phyloP scores from a whole-genome alignment of 805 yeast species.

The Spathaspora boniae region DNA sequence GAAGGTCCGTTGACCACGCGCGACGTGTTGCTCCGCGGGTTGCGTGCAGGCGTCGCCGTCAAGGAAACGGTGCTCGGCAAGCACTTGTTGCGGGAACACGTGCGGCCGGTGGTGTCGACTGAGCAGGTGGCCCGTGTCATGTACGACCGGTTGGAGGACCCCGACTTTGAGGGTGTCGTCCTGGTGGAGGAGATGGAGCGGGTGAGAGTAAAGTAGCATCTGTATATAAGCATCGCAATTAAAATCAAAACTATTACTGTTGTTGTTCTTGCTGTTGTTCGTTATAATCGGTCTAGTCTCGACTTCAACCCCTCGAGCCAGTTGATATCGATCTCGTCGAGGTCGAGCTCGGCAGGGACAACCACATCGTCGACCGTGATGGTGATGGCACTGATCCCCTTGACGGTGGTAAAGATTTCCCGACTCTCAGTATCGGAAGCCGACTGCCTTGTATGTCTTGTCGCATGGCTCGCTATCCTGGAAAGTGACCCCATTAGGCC shows the following conservation, averaged over 20 bases:
- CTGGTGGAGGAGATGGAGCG: slow-evolving; percentile 15
- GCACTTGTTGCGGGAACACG: slow-evolving; percentile 38
- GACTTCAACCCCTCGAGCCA: slow-evolving; percentile 23
- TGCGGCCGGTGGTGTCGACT: slow-evolving; percentile 64
- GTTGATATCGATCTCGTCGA: slow-evolving; percentile 24
- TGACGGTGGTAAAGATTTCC: slow-evolving; percentile 13
- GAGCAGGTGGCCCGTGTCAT: slow-evolving; percentile 63
- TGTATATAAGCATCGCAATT: background rate
- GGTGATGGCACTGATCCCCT: slow-evolving; percentile 14
- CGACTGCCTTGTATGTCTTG: background rate
- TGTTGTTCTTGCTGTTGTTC: slow-evolving; percentile 3
- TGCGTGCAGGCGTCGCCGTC: slow-evolving; percentile 42
- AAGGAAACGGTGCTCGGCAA: slow-evolving; percentile 42
- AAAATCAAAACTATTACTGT: background rate
- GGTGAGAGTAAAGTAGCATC: background rate
- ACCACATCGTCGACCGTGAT: slow-evolving; percentile 14
- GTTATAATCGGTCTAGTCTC: slow-evolving; percentile 9
- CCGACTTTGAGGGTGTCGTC: slow-evolving; percentile 11
- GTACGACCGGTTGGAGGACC: slow-evolving; percentile 48
- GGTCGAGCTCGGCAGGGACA: slow-evolving; percentile 21
- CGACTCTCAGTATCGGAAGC: slow-evolving; percentile 1
- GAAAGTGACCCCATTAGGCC: no score
- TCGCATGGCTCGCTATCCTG: slow-evolving; percentile 3
- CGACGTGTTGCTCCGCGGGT: slow-evolving; percentile 36
- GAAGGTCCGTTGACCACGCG: slow-evolving; percentile 30